Conservation (phyloP, 257 asterid species). For the Anisodus acutangulus region DNA sequence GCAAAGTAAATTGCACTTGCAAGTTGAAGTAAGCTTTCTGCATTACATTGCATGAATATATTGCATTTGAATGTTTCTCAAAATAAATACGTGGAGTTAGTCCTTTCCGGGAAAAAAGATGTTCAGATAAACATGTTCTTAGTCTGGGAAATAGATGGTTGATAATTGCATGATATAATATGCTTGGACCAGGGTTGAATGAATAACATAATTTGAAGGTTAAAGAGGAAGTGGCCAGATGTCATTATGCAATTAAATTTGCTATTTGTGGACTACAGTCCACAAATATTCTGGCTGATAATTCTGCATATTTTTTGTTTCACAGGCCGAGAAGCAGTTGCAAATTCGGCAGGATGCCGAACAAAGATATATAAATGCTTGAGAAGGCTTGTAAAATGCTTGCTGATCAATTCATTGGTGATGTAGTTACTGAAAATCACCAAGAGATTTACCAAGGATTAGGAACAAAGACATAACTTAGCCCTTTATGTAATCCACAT, state of each 20-base stretch:
- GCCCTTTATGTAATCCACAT: conserved; percentile 37
- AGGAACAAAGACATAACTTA: conserved; percentile 38
- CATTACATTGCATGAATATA: conserved; percentile 5
- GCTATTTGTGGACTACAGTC: background rate
- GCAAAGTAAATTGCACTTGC: conserved; percentile 83
- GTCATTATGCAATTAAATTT: background rate
- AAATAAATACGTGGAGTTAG: background rate
- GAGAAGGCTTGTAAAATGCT: conserved; percentile 83
- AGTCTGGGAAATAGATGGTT: background rate
- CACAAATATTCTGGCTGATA: background rate
- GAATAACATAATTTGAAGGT: conserved; percentile 2
- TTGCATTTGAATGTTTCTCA: conserved; percentile 22
- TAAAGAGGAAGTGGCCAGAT: conserved; percentile 8
- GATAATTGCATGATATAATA: background rate
- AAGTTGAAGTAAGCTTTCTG: conserved; percentile 78
- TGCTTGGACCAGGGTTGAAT: background rate
- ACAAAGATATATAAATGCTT: conserved; percentile 72
- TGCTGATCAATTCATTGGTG: conserved; percentile 72
- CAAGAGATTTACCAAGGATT: conserved; percentile 49
- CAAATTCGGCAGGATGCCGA: conserved; percentile 85
- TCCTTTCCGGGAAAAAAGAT: background rate
- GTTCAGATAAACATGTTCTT: background rate
- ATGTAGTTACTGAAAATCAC: conserved; percentile 42
- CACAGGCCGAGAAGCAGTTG: conserved; percentile 80
- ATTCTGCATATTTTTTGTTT: conserved; percentile 24